Base-by-base conservation (phyloP, 331 rosid genomes). In the Stylosanthes scabra region DNA sequence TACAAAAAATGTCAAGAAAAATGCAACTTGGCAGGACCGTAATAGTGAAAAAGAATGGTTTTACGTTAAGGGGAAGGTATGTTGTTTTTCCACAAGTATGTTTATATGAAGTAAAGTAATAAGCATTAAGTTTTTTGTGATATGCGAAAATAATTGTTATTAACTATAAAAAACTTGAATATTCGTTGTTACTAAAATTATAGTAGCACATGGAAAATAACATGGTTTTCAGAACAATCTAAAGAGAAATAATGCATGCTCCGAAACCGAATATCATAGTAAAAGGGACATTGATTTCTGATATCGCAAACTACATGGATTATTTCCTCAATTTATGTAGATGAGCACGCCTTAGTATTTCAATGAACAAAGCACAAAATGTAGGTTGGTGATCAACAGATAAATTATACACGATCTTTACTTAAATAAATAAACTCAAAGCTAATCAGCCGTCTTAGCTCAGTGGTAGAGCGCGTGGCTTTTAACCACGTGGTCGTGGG, bases 401-500 rank as follows among this genome's bases (percentile, higher is more conserved):
- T 9, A n/a, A 9, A 46, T 12, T 39, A n/a, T 12, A 50, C 5
- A 6, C n/a, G 3, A 5, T 11, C 3, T 14, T 47, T 10, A 13
- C 10, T 0, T 2, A 47, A 14, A n/a, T n/a, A n/a, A n/a, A n/a
- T n/a, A n/a, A n/a, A n/a, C n/a, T n/a, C n/a, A n/a, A n/a, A n/a
- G n/a, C n/a, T n/a, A n/a, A n/a, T n/a, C 1, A 8, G 93, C 88
- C 86, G 88, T 88, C 91, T 86, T 86, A 90, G 93, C 96, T 86
- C 90, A 86, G 93, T 29, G 96, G 96, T 90, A 88, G 93, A 90
- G 93, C 90, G 92, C 90, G 75, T 84, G 96, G 96, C 89, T 91
- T 91, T 91, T 91, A 89, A 89, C 90, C 90, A 83, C 74, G 89
- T 89, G 96, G 92, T 89, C 90, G 94, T 89, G 97, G 96, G 92